A percentile compares a stretch with the other conserved stretches of the same genome.
Conservation (phyloP, 331 rosid species). For the Phaseolus coccineus region DNA sequence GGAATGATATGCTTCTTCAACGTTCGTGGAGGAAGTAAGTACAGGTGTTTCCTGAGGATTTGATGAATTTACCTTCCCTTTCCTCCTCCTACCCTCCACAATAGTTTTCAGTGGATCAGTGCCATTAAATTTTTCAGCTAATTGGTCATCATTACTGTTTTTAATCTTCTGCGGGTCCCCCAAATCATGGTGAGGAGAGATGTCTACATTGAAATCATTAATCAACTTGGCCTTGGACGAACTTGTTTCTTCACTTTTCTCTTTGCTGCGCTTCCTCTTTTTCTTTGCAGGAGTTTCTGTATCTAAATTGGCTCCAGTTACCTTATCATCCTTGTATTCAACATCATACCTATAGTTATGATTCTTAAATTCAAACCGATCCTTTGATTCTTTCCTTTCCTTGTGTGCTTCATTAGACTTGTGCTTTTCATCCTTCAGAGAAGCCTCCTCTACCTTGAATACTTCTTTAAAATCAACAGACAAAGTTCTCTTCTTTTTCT, state of each 20-base stretch:
- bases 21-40: slow-evolving; percentile 51
- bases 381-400: slow-evolving; percentile 49
- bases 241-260: slow-evolving; percentile 33
- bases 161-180: slow-evolving; percentile 49
- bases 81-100: slow-evolving; percentile 47
- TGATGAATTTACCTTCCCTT: slow-evolving; percentile 48
- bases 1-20: slow-evolving; percentile 45
- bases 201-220: slow-evolving; percentile 47
- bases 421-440: slow-evolving; percentile 48
- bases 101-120: slow-evolving; percentile 25
- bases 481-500: slow-evolving; percentile 43
- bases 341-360: slow-evolving; percentile 41
- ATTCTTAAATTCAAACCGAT: slow-evolving; percentile 31
- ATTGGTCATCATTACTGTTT: slow-evolving; percentile 43
- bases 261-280: slow-evolving; percentile 48
- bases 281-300: slow-evolving; percentile 46
- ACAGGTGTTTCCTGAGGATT: slow-evolving; percentile 43
- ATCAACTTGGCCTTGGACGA: slow-evolving; percentile 34
- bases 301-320: slow-evolving; percentile 48
- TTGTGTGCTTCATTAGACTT: slow-evolving; percentile 41
- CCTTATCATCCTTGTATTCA: slow-evolving; percentile 35
- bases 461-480: slow-evolving; percentile 41
- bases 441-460: slow-evolving; percentile 43
- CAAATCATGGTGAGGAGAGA: slow-evolving; percentile 47
- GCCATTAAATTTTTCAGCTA: slow-evolving; percentile 46